Evolutionary conservation across 2,329 filamentous ascomycete species (phyloP), one percentile per base, ranked within the genome.

Genomic region (Pseudofabraea citricarpa): DNA sequence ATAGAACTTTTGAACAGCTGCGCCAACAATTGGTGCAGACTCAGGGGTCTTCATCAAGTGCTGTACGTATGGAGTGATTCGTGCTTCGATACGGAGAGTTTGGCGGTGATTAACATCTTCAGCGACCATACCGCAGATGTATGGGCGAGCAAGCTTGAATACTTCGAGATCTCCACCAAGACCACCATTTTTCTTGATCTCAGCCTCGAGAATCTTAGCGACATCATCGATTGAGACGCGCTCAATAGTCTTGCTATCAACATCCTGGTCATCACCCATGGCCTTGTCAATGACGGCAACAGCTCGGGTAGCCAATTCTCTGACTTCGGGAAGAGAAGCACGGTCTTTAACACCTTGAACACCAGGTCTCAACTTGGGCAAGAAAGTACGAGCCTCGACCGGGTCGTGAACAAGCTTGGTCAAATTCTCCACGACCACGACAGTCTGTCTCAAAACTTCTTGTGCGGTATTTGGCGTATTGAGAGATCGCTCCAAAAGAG

Each of bases 351-450:
- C 91, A 43, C 76, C 78, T 73, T 96, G 89, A 36, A 98, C 87
- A 78, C 93, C 93, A 33, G 93, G 93, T 60, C 87, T 86, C 41
- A 98, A 75, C 69, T 95, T 96, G 40, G 93, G 93, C 62, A 98
- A 70, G 75, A 98, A 98, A 44, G 88, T 88, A 53, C 93, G 80
- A 24, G 93, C 93, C 72, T 98, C 93, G 47, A 95, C 81, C 12
- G 93, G 93, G 64, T 88, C 90, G 66, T 98, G 93, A 21, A 98
- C 93, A 23, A 98, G 81, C 73, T 95, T 97, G 48, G 93, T 98
- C 71, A 98, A 73, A 70, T 98, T 98, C 71, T 98, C 93, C 16
- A 93, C 87, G 40, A 98, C 94, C 43, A 98, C 90, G 22, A 95
- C 90, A 3, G 93, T 95, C 70, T 96, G 91, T 49, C 93, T 85